Evolutionary conservation across 768 basidiomycete genomes (phyloP).

Genomic region (Sarcomyxa edulis): DNA sequence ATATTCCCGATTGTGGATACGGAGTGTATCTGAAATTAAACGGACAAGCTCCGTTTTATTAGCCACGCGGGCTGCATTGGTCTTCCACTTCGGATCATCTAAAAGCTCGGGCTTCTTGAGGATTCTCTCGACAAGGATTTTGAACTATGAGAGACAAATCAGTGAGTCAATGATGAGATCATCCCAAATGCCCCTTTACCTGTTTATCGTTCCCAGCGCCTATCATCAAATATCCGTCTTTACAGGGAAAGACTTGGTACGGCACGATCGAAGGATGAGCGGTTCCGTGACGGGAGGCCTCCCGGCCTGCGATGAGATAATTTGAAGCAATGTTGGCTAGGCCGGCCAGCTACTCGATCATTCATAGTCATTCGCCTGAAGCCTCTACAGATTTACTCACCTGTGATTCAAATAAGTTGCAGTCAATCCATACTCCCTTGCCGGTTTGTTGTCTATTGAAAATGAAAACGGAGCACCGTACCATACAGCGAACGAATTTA

Average conservation of each 20-base stretch:
- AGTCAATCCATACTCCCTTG: conserved; percentile 87
- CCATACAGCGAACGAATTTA: too few species aligned
- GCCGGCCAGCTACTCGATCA: conserved; percentile 64
- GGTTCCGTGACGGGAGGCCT: conserved; percentile 86
- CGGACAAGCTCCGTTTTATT: conserved; percentile 67
- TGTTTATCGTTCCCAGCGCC: conserved; percentile 89
- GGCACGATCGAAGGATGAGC: conserved; percentile 92
- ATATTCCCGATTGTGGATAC: conserved; percentile 51
- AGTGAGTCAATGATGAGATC: not conserved
- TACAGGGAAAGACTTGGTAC: conserved; percentile 86
- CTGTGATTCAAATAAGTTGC: conserved; percentile 89
- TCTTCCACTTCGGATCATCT: conserved; percentile 58
- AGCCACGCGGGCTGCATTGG: conserved; percentile 70
- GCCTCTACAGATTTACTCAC: conserved; percentile 30
- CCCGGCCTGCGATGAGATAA: conserved; percentile 81
- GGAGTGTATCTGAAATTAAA: conserved; percentile 60
- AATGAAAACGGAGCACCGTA: too few species aligned
- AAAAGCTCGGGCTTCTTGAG: conserved; percentile 57
- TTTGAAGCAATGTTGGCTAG: conserved; percentile 92
- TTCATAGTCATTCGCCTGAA: not conserved
- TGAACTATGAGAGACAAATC: conserved; percentile 47
- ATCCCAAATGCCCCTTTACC: conserved; percentile 33
- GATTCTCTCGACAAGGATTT: conserved; percentile 55
- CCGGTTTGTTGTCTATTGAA: conserved; percentile 79
- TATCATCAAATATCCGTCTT: conserved; percentile 88